Evolutionary conservation across 164 flowering plant genomes (phyloP).

Genomic region (Vitis labrusca): DNA sequence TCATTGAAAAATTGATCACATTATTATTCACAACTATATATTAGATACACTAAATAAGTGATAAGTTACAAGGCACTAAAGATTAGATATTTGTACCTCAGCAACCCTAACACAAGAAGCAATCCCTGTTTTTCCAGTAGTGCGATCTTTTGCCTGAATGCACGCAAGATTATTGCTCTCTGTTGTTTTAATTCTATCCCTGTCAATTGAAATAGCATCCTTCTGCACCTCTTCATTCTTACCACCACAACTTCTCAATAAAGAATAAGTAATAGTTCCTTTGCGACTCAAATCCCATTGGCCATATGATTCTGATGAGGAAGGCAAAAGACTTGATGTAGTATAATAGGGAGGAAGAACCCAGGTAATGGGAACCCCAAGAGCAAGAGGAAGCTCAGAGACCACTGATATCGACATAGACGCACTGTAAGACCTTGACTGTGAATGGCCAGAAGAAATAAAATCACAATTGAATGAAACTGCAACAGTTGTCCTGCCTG

Average conservation of each 20-base stretch:
- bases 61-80: background rate
- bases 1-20: too few species aligned
- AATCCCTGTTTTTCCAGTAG: slow-evolving; percentile 66
- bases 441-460: slow-evolving; percentile 38
- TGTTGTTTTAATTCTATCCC: slow-evolving; percentile 62
- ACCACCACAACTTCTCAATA: slow-evolving; percentile 43
- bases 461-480: slow-evolving; percentile 87
- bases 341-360: slow-evolving; percentile 84
- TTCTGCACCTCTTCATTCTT: slow-evolving; percentile 36
- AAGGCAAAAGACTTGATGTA: slow-evolving; percentile 68
- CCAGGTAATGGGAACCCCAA: slow-evolving; percentile 91
- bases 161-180: slow-evolving; percentile 69
- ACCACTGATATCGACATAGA: slow-evolving; percentile 61
- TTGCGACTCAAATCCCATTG: slow-evolving; percentile 46
- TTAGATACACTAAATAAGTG: too few species aligned
- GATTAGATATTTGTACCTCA: slow-evolving; percentile 48
- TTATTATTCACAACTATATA: too few species aligned
- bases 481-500: slow-evolving; percentile 65
- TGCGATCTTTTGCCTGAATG: slow-evolving; percentile 80
- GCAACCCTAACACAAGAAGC: slow-evolving; percentile 86
- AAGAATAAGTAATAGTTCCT: slow-evolving; percentile 60
- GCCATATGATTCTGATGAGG: slow-evolving; percentile 41
- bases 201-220: slow-evolving; percentile 54
- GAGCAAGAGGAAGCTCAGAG: slow-evolving; percentile 85
- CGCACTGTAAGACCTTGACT: slow-evolving; percentile 57